A percentile compares a stretch with the other conserved stretches of the same genome.
Conservation (phyloP, 169 alveolate species). For the Besnoitia besnoiti region DNA sequence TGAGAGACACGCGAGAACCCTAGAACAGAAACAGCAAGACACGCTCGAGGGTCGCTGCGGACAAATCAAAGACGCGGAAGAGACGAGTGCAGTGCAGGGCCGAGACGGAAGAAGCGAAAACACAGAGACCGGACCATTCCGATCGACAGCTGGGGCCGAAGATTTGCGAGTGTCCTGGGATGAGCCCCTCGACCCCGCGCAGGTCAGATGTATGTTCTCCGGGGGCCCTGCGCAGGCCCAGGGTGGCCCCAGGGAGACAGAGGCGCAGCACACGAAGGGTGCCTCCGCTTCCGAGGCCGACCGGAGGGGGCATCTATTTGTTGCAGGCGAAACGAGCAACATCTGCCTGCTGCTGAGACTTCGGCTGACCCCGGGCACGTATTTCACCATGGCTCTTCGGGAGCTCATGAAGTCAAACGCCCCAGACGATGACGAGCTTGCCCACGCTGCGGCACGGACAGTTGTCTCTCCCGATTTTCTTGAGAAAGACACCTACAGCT, state of each 20-base stretch:
- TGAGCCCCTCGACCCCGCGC: conserved; percentile 17
- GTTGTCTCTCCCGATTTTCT: not conserved
- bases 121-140: too few relatives aligned
- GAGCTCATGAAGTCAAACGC: conserved; percentile 33
- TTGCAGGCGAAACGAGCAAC: conserved; percentile 7
- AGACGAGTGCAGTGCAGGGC: not conserved
- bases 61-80: not conserved
- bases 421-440: conserved; percentile 33
- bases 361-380: conserved; percentile 39
- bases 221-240: not conserved
- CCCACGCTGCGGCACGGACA: not conserved
- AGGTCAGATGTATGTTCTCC: not conserved
- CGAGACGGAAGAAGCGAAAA: not conserved
- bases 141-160: not conserved
- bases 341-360: conserved; percentile 31
- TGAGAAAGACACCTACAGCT: not conserved
- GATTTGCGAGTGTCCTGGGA: conserved; percentile 25
- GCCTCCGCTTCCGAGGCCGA: too few relatives aligned
- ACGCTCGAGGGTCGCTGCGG: too few relatives aligned
- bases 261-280: too few relatives aligned
- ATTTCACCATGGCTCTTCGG: conserved; percentile 52
- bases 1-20: not conserved
- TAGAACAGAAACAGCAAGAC: not conserved
- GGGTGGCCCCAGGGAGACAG: not conserved
- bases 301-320: not conserved